These are phyloP conservation scores for Diaporthe vaccinii DNA, from an alignment of 2,329 filamentous ascomycete species.

Conservation along the genomic window DNA sequence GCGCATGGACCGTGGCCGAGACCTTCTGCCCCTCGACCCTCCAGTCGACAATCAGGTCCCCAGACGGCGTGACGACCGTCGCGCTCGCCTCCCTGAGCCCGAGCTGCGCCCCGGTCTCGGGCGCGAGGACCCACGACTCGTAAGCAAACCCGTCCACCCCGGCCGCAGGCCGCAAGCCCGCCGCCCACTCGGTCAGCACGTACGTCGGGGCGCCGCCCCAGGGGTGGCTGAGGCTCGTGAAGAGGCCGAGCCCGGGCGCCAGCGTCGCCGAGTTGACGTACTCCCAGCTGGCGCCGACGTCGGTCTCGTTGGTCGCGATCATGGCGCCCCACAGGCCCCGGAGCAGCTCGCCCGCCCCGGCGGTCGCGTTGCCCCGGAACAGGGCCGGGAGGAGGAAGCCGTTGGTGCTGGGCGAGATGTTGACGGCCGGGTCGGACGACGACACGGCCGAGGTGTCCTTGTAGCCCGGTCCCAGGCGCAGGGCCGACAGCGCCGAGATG, in stretches of 20 bases:
- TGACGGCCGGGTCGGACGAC: constrained; percentile 40
- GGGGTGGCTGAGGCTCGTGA: constrained; percentile 58
- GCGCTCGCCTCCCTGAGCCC: constrained; percentile 7
- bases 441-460: constrained; percentile 41
- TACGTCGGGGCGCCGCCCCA: constrained; percentile 62
- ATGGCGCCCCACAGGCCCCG: constrained; percentile 57
- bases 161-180: not conserved
- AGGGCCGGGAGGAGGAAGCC: constrained; percentile 56
- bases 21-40: not conserved
- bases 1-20: constrained; percentile 4
- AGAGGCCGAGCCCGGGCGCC: constrained; percentile 57
- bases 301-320: constrained; percentile 52
- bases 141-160: not conserved
- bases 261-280: constrained; percentile 53
- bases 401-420: constrained; percentile 61
- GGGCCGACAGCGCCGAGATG: constrained; percentile 36
- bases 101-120: not conserved
- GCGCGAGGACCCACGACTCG: constrained; percentile 4
- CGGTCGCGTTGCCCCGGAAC: constrained; percentile 50
- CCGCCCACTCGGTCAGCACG: constrained; percentile 54
- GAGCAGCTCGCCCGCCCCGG: constrained; percentile 50
- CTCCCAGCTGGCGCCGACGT: constrained; percentile 59
- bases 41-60: constrained; percentile 12
- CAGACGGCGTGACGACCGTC: constrained; percentile 3
- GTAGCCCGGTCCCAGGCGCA: constrained; percentile 43